These are phyloP conservation scores for Colletotrichum graminicola DNA, from an alignment of 2,329 filamentous ascomycete genomes.

Conservation along the genomic window DNA sequence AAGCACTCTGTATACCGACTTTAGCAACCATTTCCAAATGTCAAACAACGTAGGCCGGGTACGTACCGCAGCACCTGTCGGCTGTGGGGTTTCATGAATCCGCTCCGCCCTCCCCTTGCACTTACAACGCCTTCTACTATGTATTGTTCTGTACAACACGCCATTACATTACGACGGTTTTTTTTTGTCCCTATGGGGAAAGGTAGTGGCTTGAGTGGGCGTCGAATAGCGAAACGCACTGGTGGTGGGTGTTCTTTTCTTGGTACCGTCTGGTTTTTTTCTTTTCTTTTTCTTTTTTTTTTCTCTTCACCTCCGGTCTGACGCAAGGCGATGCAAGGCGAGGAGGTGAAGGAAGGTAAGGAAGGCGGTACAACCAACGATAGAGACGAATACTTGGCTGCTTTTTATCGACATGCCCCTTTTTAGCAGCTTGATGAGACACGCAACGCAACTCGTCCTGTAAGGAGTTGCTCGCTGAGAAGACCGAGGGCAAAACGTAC, in stretches of 20 bases:
- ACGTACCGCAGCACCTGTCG: not conserved
- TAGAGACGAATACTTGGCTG: no score
- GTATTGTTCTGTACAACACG: not conserved
- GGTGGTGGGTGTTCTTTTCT: not conserved
- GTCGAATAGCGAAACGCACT: slow-evolving; percentile 12
- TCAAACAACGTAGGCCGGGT: not conserved
- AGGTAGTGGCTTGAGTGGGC: not conserved
- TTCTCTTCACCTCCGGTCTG: not conserved
- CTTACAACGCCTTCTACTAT: slow-evolving; percentile 2
- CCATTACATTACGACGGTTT: slow-evolving; percentile 3
- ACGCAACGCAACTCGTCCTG: not conserved
- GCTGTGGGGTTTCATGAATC: slow-evolving; percentile 6
- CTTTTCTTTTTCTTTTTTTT: not conserved
- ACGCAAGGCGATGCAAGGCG: not conserved
- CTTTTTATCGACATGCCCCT: not conserved
- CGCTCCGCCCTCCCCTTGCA: slow-evolving; percentile 3
- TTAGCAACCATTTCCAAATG: not conserved
- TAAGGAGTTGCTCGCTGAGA: not conserved
- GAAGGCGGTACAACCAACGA: no score
- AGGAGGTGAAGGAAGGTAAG: not conserved
- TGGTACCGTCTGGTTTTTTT: not conserved
- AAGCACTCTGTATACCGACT: not conserved
- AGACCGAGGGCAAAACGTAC: not conserved
- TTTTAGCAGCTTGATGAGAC: not conserved
- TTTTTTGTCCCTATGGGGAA: not conserved